A percentile compares a stretch with the other conserved stretches of the same genome.
Evolutionary conservation across 2,329 filamentous ascomycete species (phyloP).

Genomic region (Gremmenia infestans): DNA sequence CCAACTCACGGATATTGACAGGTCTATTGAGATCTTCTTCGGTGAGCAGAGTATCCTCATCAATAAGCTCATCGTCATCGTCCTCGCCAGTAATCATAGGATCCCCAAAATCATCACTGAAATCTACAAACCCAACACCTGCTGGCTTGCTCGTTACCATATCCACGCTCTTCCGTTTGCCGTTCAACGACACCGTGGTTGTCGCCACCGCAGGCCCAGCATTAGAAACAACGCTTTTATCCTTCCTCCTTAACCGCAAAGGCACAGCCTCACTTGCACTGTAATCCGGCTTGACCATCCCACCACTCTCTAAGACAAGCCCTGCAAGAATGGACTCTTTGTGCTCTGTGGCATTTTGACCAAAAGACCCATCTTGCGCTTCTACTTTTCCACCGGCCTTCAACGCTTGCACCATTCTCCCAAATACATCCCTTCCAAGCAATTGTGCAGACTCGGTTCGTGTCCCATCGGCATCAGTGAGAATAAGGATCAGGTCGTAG

Average conservation of each 20-base stretch:
- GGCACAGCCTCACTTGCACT: constrained; percentile 32
- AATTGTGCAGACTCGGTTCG: constrained; percentile 57
- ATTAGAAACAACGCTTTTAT: constrained; percentile 45
- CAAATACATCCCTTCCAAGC: constrained; percentile 63
- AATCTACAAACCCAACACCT: constrained; percentile 65
- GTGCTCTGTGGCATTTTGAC: constrained; percentile 43
- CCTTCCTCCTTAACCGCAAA: constrained; percentile 54
- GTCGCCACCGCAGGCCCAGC: constrained; percentile 32
- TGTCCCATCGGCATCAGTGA: constrained; percentile 70
- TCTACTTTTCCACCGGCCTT: constrained; percentile 63
- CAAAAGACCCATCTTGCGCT: constrained; percentile 63
- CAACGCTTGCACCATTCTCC: constrained; percentile 64
- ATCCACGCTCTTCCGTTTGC: constrained; percentile 26
- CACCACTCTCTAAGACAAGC: constrained; percentile 56
- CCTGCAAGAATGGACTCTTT: constrained; percentile 84
- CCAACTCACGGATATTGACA: constrained; percentile 70
- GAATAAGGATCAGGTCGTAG: constrained; percentile 81
- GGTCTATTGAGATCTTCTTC: constrained; percentile 78
- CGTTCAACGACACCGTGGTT: constrained; percentile 27
- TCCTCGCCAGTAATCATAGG: constrained; percentile 47
- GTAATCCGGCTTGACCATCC: constrained; percentile 68
- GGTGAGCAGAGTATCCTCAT: constrained; percentile 81
- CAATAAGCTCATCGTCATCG: constrained; percentile 79
- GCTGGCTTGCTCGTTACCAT: constrained; percentile 35
- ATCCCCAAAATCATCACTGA: constrained; percentile 57